Evolutionary conservation across 495 filamentous ascomycete species (phyloP), one percentile per base, ranked within the genome.

Genomic region (Lepraria neglecta): DNA sequence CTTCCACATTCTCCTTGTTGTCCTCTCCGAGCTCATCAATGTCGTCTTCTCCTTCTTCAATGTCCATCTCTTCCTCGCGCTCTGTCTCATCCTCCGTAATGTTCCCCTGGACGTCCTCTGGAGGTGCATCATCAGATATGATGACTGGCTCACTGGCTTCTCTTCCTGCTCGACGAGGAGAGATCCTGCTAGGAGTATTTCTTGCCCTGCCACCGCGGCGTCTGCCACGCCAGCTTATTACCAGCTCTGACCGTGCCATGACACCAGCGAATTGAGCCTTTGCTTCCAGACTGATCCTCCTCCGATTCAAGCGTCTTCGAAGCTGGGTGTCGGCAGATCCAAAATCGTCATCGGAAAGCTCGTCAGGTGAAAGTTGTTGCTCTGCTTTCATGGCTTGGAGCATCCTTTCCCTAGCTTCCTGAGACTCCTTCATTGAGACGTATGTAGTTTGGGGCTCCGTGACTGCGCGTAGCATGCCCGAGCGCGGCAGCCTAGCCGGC

Each of bases 81-180:
- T 81, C 78, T 0, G 78, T 81, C 64, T 81, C 78, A 59, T 78
- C 79, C 66, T 82, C 79, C 27, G 76, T 82, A 11, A 65, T 64
- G 31, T 66, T 70, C 2, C 55, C 60, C 15, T 44, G 57, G 15
- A 28, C 31, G 24, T 59, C 71, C 19, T 64, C 65, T 27, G 57
- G 50, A 11, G 52, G 59, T 1, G 62, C 47, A 53, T 64, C 52
- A 57, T 65, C 69, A 0, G 67, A 68, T 60, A 64, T 65, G 31
- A 67, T 38, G 6, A 64, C 48, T 11, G 61, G 46, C 38, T 69
- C 60, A 42, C 45, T 58, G 14, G 38, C 48, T 43, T 48, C 12
- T 35, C 21, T 62, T 17, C 60, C 51, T 33, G 56, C 48, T 30
- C 56, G 38, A 30, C 31, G 43, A 38, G 40, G 48, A 17, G 30